Evolutionary conservation across 192 early-diverging fungal species (phyloP).

Genomic region (Thamnidium elegans): DNA sequence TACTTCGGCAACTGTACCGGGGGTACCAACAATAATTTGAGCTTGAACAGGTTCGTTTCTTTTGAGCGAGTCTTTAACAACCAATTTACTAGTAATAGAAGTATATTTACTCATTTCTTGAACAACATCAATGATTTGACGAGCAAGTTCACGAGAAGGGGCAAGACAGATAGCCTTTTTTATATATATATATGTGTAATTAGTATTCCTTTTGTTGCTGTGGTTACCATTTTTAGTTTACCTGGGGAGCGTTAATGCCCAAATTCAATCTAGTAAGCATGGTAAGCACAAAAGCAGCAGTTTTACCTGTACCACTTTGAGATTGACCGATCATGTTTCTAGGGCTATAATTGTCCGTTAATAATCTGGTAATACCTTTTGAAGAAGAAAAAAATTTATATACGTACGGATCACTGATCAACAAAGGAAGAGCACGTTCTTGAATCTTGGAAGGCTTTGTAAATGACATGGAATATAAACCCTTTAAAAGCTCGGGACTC

Average conservation of each 20-base stretch:
- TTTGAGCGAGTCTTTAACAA: constrained; percentile 68
- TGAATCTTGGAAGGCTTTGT: constrained; percentile 94
- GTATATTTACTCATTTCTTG: constrained; percentile 92
- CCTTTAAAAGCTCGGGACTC: constrained; percentile 79
- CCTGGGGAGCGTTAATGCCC: constrained; percentile 62
- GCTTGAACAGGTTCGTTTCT: constrained; percentile 61
- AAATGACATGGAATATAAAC: constrained; percentile 92
- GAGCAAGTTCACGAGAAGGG: constrained; percentile 90
- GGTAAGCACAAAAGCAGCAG: constrained; percentile 91
- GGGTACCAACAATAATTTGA: constrained; percentile 92
- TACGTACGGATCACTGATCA: constrained; percentile 77
- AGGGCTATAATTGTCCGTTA: constrained; percentile 59
- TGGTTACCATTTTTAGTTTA: constrained; percentile 10
- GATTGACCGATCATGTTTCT: constrained; percentile 98
- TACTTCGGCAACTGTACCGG: constrained; percentile 84
- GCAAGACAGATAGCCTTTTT: constrained; percentile 79
- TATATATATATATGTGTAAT: neutral
- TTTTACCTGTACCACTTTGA: constrained; percentile 97
- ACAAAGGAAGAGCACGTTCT: constrained; percentile 86
- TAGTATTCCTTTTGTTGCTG: neutral
- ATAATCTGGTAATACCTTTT: too few species aligned
- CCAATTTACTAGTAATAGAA: constrained; percentile 65
- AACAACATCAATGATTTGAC: constrained; percentile 91
- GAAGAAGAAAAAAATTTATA: too few species aligned
- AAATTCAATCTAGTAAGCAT: constrained; percentile 88